Conservation (phyloP, 768 basidiomycete species). For the Suillus subluteus region DNA sequence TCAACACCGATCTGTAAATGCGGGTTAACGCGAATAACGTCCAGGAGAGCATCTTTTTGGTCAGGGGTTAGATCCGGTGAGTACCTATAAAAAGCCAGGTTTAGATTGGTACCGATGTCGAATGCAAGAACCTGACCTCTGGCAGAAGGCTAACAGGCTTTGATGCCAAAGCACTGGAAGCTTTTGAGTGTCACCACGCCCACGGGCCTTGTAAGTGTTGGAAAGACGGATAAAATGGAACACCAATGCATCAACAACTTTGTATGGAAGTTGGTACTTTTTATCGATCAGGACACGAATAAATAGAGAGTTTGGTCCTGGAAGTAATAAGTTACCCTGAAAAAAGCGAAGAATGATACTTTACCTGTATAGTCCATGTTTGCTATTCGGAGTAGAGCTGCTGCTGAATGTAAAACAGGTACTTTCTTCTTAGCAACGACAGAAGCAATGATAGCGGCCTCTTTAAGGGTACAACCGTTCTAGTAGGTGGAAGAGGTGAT, state of each 20-base stretch:
- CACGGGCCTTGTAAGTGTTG: slow-evolving; percentile 81
- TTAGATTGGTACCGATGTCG: slow-evolving; percentile 7
- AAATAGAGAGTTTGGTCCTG: slow-evolving; percentile 93
- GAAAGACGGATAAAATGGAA: slow-evolving; percentile 98
- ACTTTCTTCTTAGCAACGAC: slow-evolving; percentile 89
- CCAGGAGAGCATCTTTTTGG: slow-evolving; percentile 96
- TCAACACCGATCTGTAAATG: slow-evolving; percentile 90
- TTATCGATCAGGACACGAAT: slow-evolving; percentile 97
- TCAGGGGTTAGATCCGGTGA: slow-evolving; percentile 93
- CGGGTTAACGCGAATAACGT: slow-evolving; percentile 83
- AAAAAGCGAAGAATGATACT: neutral
- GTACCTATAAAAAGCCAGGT: slow-evolving; percentile 57
- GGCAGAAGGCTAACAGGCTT: slow-evolving; percentile 90
- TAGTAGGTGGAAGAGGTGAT: slow-evolving; percentile 25
- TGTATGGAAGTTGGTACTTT: slow-evolving; percentile 97
- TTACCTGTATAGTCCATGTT: slow-evolving; percentile 95
- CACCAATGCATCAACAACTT: slow-evolving; percentile 95
- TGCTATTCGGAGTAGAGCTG: slow-evolving; percentile 89
- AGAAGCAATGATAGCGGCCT: slow-evolving; percentile 93
- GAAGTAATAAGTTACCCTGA: slow-evolving; percentile 1
- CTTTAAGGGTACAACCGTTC: slow-evolving; percentile 88
- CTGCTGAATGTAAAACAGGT: slow-evolving; percentile 96
- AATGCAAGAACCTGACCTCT: slow-evolving; percentile 61
- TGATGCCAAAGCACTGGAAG: slow-evolving; percentile 99
- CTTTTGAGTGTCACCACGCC: slow-evolving; percentile 70